Evolutionary conservation across 1,139 yeast species (phyloP).

Genomic region (Debaryomycetaceae sp.): DNA sequence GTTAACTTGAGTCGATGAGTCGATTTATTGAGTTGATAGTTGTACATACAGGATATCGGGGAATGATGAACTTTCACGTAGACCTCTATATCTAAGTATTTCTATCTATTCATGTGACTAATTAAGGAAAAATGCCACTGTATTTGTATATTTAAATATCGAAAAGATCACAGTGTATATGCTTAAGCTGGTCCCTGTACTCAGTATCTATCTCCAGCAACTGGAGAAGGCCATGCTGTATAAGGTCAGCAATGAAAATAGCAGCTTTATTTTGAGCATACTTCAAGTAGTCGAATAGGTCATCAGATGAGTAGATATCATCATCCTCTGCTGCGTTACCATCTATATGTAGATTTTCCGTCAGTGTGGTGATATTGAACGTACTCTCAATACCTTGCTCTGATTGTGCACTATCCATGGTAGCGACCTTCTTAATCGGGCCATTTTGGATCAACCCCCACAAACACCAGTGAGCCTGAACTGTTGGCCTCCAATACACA

Average conservation of each 20-base stretch:
- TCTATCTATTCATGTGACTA: not conserved
- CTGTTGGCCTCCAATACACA: constrained; percentile 77
- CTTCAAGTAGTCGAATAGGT: constrained; percentile 72
- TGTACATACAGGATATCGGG: not conserved
- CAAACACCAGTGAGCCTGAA: constrained; percentile 75
- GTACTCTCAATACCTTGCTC: constrained; percentile 38
- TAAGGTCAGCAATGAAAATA: constrained; percentile 70
- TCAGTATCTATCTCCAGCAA: constrained; percentile 27
- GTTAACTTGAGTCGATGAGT: not conserved
- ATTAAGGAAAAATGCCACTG: not conserved
- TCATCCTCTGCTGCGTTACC: constrained; percentile 27
- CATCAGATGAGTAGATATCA: constrained; percentile 47
- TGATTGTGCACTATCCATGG: constrained; percentile 1
- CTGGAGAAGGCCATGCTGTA: constrained; percentile 55
- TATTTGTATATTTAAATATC: constrained; percentile 15
- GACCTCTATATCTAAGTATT: not conserved
- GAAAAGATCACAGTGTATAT: constrained; percentile 35
- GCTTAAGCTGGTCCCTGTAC: constrained; percentile 29
- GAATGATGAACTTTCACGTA: too few species aligned
- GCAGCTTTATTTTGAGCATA: constrained; percentile 76
- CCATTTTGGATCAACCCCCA: constrained; percentile 91
- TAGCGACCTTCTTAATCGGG: constrained; percentile 17
- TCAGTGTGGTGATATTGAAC: constrained; percentile 36
- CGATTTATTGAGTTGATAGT: not conserved
- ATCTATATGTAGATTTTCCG: constrained; percentile 26